Percentiles rank a stretch among this genome's conserved stretches.
Conservation (phyloP, 495 filamentous ascomycete species). For the Aspergillus indologenus region DNA sequence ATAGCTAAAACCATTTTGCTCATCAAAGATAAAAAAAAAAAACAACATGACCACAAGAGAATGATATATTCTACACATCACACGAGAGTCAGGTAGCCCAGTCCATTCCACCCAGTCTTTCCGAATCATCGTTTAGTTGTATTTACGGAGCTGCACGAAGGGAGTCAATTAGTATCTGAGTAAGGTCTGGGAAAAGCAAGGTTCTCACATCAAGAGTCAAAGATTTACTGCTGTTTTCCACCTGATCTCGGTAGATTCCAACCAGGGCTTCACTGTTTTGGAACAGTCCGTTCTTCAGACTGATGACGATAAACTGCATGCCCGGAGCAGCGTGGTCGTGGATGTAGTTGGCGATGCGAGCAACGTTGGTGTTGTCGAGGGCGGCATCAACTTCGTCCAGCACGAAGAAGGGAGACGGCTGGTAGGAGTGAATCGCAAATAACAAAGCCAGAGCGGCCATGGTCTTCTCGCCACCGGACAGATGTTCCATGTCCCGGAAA, state of each 20-base stretch:
- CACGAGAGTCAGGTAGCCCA: not conserved
- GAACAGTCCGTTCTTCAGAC: conserved; percentile 89
- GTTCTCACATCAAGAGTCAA: conserved; percentile 90
- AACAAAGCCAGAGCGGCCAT: conserved; percentile 95
- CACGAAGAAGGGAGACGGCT: conserved; percentile 95
- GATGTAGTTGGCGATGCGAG: conserved; percentile 93
- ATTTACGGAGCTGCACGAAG: conserved; percentile 47
- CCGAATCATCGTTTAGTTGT: conserved; percentile 27
- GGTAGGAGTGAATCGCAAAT: conserved; percentile 93
- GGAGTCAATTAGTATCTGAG: conserved; percentile 11
- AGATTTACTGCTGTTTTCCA: conserved; percentile 80
- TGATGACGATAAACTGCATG: conserved; percentile 99
- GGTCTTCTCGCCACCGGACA: conserved; percentile 97
- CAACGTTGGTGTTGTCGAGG: conserved; percentile 93
- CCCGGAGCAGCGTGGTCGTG: conserved; percentile 89
- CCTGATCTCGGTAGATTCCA: conserved; percentile 92
- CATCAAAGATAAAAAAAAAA: conserved; percentile 35
- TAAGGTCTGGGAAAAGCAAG: not conserved
- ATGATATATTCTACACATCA: conserved; percentile 18
- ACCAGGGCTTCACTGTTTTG: conserved; percentile 91
- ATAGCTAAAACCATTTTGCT: conserved; percentile 2
- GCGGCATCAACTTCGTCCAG: conserved; percentile 98
- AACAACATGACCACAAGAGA: conserved; percentile 15
- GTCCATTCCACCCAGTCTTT: not conserved
- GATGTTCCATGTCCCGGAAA: conserved; percentile 98